Evolutionary conservation across 2,329 filamentous ascomycete genomes (phyloP), one percentile per base, ranked within the genome.

Genomic region (Diaporthe batatas): DNA sequence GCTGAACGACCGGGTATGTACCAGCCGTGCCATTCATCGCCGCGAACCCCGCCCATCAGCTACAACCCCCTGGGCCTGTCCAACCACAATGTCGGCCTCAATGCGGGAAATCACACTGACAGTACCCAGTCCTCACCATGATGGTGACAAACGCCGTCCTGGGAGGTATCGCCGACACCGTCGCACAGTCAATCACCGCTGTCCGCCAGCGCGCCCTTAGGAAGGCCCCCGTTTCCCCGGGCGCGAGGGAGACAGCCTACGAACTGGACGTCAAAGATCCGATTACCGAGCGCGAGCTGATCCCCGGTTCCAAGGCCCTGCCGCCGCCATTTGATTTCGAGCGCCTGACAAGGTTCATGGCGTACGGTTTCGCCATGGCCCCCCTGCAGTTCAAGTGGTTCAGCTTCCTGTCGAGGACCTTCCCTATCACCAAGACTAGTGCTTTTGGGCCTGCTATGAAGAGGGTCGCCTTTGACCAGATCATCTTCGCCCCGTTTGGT

Each of bases 121-220:
- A n/a, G 44, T 73, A 49, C 68, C 73, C 80, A 93, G 94, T 99
- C 54, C 90, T 99, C 79, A 99, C 96, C 75, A 99, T 97, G 84
- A 99, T 99, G 96, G 94, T 98, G 80, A 98, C 96, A 82, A 99
- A 99, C 85, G 94, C 96, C 77, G 92, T 98, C 72, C 91, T 99
- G 73, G 95, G 94, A 84, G 96, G 96, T 78, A 92, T 99, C 77
- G 96, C 96, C 83, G 96, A 99, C 83, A 98, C 96, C 44, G 94
- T 97, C 62, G 96, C 96, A 73, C 96, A 99, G 83, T 92, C 93
- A 73, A 93, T 99, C 81, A 97, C 96, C 3, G 91, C 95, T 25
- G 89, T 98, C 74, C 92, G 93, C 73, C 84, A 92, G 80, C 90
- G 90, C 75, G 88, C 91, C 10, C 79, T 91, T 4, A 89, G 89